Evolutionary conservation across 306 rosid genomes (phyloP).

Genomic region (Benincasa hispida): DNA sequence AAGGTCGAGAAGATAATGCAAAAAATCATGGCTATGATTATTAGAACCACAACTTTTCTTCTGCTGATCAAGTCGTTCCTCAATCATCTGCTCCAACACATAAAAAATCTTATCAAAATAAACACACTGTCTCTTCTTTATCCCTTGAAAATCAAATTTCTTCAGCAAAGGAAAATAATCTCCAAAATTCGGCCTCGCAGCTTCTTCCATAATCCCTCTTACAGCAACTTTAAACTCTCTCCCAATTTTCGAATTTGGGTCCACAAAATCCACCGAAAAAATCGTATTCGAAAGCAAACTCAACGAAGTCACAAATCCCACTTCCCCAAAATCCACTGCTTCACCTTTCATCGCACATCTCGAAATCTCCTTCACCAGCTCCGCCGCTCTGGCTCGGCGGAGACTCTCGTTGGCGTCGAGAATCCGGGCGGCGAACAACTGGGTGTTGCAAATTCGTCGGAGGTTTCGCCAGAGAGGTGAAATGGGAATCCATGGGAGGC

Average conservation of each 20-base stretch:
- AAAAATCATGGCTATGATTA: background rate
- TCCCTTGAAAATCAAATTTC: background rate
- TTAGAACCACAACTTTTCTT: background rate
- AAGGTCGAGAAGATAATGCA: background rate
- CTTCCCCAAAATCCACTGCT: slow-evolving; percentile 17
- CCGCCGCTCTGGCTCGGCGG: slow-evolving; percentile 8
- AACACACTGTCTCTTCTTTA: background rate
- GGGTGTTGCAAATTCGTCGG: background rate
- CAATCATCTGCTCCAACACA: background rate
- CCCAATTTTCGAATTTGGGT: slow-evolving; percentile 17
- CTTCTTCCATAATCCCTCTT: slow-evolving; percentile 7
- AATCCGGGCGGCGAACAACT: slow-evolving; percentile 1
- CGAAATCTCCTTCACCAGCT: background rate
- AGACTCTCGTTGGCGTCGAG: slow-evolving; percentile 24
- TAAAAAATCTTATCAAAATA: background rate
- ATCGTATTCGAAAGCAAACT: slow-evolving; percentile 27
- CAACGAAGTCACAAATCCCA: slow-evolving; percentile 17
- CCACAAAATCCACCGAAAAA: slow-evolving; percentile 25
- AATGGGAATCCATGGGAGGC: slow-evolving; percentile 22
- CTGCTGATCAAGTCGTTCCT: background rate
- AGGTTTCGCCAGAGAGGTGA: slow-evolving; percentile 17
- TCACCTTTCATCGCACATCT: slow-evolving; percentile 4
- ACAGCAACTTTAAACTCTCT: slow-evolving; percentile 10
- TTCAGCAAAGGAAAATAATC: slow-evolving; percentile 12
- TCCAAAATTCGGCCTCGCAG: slow-evolving; percentile 7